Evolutionary conservation across 2,329 filamentous ascomycete genomes (phyloP).

Genomic region (Aspergillus sp.): DNA sequence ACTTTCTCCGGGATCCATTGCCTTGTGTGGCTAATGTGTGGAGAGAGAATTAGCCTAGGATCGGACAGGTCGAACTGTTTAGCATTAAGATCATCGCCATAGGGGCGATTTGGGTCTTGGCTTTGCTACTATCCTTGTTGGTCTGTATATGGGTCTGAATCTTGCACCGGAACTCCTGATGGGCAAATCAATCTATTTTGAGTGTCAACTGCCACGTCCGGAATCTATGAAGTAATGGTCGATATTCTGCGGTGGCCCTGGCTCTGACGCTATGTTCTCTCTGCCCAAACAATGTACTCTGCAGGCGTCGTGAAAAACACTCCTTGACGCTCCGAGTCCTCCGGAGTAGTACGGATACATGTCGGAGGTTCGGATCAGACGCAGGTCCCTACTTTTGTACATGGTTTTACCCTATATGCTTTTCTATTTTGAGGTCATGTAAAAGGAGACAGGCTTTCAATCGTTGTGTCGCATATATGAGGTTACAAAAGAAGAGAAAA

Average conservation of each 20-base stretch:
- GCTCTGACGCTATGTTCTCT: background rate
- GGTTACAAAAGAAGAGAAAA: too few relatives aligned
- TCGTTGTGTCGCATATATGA: too few relatives aligned
- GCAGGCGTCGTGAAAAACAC: too few relatives aligned
- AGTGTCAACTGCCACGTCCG: background rate
- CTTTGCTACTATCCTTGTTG: background rate
- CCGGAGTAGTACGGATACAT: background rate
- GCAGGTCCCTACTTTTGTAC: conserved; percentile 1
- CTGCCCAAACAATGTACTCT: background rate
- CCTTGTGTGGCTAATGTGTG: background rate
- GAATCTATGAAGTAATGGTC: background rate
- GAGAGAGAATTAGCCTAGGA: background rate
- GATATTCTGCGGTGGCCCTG: background rate
- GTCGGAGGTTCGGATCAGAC: background rate
- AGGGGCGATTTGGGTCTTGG: background rate
- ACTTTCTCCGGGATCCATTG: background rate
- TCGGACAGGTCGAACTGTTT: background rate
- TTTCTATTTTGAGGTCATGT: too few relatives aligned
- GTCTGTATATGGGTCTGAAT: background rate
- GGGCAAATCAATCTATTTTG: background rate
- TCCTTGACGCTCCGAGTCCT: background rate
- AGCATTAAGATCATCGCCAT: background rate
- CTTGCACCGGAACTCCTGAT: background rate
- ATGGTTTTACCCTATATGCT: background rate
- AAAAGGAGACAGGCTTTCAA: too few relatives aligned